Evolutionary conservation across 2,329 filamentous ascomycete species (phyloP).

Genomic region (Thielaviopsis euricoi): DNA sequence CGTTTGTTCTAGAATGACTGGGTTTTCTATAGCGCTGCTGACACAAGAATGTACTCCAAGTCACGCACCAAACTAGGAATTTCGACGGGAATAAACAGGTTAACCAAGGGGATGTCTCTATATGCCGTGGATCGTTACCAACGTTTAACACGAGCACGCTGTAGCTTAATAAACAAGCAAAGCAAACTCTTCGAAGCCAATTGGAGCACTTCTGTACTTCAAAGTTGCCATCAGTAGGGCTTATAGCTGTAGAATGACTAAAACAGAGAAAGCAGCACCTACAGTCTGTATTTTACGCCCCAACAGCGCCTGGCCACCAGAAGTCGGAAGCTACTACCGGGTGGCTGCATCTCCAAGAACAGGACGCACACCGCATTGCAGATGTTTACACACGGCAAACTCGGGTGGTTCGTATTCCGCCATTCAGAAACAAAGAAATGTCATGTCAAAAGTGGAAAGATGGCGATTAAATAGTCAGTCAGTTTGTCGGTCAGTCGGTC

Average conservation of each 20-base stretch:
- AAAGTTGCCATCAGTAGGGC: not conserved
- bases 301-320: not conserved
- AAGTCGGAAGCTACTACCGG: not conserved
- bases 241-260: not conserved
- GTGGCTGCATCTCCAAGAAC: not conserved
- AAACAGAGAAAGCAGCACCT: not conserved
- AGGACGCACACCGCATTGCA: too few relatives aligned
- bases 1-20: not conserved
- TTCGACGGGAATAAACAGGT: not conserved
- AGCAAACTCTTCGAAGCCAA: not conserved
- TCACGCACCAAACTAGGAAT: not conserved
- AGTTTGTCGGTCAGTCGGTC: too few relatives aligned
- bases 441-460: not conserved
- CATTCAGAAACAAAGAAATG: not conserved
- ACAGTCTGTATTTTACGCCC: not conserved
- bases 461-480: too few relatives aligned
- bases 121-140: not conserved
- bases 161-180: not conserved
- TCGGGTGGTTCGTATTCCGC: not conserved
- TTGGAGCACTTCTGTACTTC: not conserved
- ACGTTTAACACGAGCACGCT: not conserved
- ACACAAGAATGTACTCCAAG: not conserved
- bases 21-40: not conserved
- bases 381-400: not conserved
- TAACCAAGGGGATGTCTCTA: not conserved